These are phyloP conservation scores for Hypsizygus marmoreus DNA, from an alignment of 768 basidiomycete genomes.

Conservation along the genomic window DNA sequence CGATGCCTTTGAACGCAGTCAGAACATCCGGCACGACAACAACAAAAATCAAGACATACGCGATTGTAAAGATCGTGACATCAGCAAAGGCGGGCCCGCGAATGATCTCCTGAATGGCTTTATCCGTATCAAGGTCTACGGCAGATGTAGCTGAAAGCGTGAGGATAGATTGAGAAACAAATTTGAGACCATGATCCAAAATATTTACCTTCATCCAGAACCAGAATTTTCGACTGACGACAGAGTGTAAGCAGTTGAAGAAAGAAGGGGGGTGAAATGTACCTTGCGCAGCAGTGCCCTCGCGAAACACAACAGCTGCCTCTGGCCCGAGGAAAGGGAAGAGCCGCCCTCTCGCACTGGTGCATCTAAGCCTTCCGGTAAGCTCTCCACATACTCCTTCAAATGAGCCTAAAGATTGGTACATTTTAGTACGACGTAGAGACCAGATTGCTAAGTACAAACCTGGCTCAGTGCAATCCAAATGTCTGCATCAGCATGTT, in stretches of 20 bases:
- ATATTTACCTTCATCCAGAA: constrained; percentile 85
- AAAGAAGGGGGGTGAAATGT: constrained; percentile 6
- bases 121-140: constrained; percentile 89
- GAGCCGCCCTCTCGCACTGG: constrained; percentile 76
- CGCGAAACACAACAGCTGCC: constrained; percentile 88
- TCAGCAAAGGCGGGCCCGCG: constrained; percentile 74
- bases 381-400: constrained; percentile 64
- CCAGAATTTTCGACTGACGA: constrained; percentile 75
- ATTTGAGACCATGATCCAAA: background rate
- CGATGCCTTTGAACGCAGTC: constrained; percentile 53
- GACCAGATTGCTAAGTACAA: background rate
- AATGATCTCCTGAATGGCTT: constrained; percentile 86
- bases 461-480: constrained; percentile 84
- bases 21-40: background rate
- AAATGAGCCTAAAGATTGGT: constrained; percentile 59
- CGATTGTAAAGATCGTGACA: constrained; percentile 86
- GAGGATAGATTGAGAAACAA: constrained; percentile 1
- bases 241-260: constrained; percentile 7
- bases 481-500: constrained; percentile 75
- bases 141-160: constrained; percentile 77
- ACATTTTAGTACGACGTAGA: background rate
- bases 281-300: constrained; percentile 80
- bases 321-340: constrained; percentile 82
- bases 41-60: constrained; percentile 46
- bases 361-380: constrained; percentile 72